Evolutionary conservation across 495 filamentous ascomycete species (phyloP).

Genomic region (Penicillium steckii): DNA sequence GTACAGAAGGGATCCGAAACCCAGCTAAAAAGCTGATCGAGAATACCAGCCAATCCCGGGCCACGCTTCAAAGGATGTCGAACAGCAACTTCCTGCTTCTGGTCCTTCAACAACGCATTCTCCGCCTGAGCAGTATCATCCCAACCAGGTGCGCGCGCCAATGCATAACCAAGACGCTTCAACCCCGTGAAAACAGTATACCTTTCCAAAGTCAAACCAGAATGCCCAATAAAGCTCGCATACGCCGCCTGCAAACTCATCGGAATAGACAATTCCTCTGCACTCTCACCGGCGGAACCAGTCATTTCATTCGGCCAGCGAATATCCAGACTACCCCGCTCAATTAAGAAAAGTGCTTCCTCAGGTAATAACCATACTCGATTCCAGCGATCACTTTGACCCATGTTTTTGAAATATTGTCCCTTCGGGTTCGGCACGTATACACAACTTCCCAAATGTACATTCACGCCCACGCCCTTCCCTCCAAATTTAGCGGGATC

Average conservation of each 20-base stretch:
- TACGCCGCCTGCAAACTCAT: slow-evolving; percentile 91
- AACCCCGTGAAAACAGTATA: slow-evolving; percentile 85
- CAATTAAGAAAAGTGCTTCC: slow-evolving; percentile 84
- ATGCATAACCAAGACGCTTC: slow-evolving; percentile 78
- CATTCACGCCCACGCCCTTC: slow-evolving; percentile 17
- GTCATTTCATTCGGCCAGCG: slow-evolving; percentile 64
- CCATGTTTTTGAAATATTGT: slow-evolving; percentile 56
- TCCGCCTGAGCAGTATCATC: slow-evolving; percentile 26
- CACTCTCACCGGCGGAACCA: slow-evolving; percentile 27
- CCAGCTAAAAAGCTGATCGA: slow-evolving; percentile 35
- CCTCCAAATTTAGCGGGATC: slow-evolving; percentile 10
- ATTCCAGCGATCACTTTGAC: slow-evolving; percentile 53
- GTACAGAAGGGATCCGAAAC: slow-evolving; percentile 27
- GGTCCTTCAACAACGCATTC: not conserved
- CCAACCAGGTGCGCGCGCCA: slow-evolving; percentile 66
- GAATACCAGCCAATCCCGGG: slow-evolving; percentile 33
- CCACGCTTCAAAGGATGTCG: slow-evolving; percentile 17
- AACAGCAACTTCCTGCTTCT: not conserved
- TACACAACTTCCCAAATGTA: slow-evolving; percentile 41
- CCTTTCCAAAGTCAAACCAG: slow-evolving; percentile 70
- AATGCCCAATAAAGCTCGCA: slow-evolving; percentile 67
- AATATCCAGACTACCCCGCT: slow-evolving; percentile 81
- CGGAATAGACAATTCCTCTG: slow-evolving; percentile 61
- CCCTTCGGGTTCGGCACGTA: slow-evolving; percentile 48
- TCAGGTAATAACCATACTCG: slow-evolving; percentile 85